phyloP scores from a whole-genome alignment of 352 stramenopile species.

The Saprolegnia parasitica region DNA sequence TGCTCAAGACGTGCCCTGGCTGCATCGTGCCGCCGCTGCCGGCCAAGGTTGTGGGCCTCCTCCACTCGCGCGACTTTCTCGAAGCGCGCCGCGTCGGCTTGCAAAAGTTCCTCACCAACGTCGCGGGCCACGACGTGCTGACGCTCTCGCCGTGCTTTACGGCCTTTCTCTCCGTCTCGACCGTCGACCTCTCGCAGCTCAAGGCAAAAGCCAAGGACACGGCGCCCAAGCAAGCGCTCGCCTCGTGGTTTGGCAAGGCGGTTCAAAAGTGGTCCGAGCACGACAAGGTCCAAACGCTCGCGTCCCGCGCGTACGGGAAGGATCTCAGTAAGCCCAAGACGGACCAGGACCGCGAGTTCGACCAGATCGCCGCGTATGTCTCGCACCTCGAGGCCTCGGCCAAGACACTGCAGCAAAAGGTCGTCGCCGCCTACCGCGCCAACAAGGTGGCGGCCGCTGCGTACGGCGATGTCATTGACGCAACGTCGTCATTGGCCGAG shows the following conservation, averaged over 20 bases:
- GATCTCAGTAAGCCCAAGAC: constrained; percentile 41
- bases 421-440: constrained; percentile 51
- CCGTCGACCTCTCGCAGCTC: constrained; percentile 64
- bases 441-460: constrained; percentile 67
- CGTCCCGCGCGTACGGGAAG: constrained; percentile 40
- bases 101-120: constrained; percentile 71
- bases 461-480: constrained; percentile 82
- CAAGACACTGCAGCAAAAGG: constrained; percentile 58
- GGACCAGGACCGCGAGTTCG: constrained; percentile 69
- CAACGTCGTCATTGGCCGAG: constrained; percentile 57
- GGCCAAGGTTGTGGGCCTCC: constrained; percentile 66
- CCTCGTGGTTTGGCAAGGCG: constrained; percentile 79
- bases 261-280: constrained; percentile 79
- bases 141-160: constrained; percentile 59
- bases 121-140: constrained; percentile 71
- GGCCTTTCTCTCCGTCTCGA: constrained; percentile 69
- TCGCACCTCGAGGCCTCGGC: constrained; percentile 55
- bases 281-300: constrained; percentile 61
- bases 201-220: constrained; percentile 42
- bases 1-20: constrained; percentile 64
- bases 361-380: constrained; percentile 60
- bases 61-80: constrained; percentile 76
- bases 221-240: constrained; percentile 43
- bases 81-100: constrained; percentile 66
- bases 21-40: constrained; percentile 81